Percentiles rank a stretch among this genome's conserved stretches.
Evolutionary conservation across 176 grass and related monocot genomes (phyloP).

Genomic region (Tuctoria greenei): DNA sequence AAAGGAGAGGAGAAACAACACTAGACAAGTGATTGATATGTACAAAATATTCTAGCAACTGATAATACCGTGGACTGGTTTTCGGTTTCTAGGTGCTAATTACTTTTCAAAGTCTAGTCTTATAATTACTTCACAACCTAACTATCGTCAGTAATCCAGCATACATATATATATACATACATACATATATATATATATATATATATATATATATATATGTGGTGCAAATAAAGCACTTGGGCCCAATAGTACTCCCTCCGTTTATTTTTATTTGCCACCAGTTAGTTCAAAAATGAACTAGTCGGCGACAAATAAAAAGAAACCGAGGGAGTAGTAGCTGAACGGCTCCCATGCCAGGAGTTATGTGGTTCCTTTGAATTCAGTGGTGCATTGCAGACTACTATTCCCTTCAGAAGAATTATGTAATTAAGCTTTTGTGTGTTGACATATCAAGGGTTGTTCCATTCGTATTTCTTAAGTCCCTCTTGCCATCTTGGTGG

Average conservation of each 20-base stretch:
- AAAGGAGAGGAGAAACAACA: slow-evolving; percentile 17
- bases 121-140: slow-evolving; percentile 34
- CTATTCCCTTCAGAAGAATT: slow-evolving; percentile 17
- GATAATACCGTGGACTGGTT: slow-evolving; percentile 49
- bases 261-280: too few relatives aligned
- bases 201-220: slow-evolving; percentile 11
- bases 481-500: slow-evolving; percentile 11
- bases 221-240: slow-evolving; percentile 1
- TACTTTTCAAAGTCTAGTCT: slow-evolving; percentile 31
- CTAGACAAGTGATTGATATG: slow-evolving; percentile 35
- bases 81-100: slow-evolving; percentile 49
- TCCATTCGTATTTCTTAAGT: slow-evolving; percentile 15
- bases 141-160: slow-evolving; percentile 1
- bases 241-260: too few relatives aligned
- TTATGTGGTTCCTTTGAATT: slow-evolving; percentile 18
- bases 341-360: slow-evolving; percentile 24
- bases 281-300: too few relatives aligned
- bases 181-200: too few relatives aligned
- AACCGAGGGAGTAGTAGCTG: too few relatives aligned
- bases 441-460: slow-evolving; percentile 25
- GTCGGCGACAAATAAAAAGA: too few relatives aligned
- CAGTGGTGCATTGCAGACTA: slow-evolving; percentile 36
- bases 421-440: slow-evolving; percentile 26
- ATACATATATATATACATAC: too few relatives aligned
- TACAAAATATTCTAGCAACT: slow-evolving; percentile 34